Base-by-base conservation (phyloP, 768 basidiomycete species). In the Infundibulicybe gibba region DNA sequence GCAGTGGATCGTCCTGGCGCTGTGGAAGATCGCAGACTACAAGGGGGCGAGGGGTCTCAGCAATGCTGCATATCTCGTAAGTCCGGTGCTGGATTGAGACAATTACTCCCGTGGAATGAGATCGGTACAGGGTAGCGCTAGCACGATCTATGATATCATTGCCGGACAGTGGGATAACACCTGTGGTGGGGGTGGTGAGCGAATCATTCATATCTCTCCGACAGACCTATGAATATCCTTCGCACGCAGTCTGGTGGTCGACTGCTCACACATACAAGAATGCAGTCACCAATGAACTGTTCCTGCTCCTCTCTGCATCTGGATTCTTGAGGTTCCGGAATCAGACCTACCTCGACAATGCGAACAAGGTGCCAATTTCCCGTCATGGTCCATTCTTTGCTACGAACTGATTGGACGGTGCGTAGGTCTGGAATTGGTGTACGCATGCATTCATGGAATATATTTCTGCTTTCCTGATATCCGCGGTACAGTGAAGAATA, bases 1-100 rank as follows among this genome's bases (percentile, higher is more conserved):
- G 25, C 20, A 81, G 78, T 82, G 80, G 79, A 61, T 79, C 33
- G 72, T 80, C 31, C 59, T 80, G n/a, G 68, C 76, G 8, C 57
- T 79, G 8, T 80, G 77, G 79, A 81, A 79, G 60, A 75, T 81
- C 6, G 72, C 65, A 0, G 79, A 82, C 54, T 81, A 79, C 60
- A 75, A 74, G 52, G 57, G 53, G 15, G 59, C 60, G 14, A 64
- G 70, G 41, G 74, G 75, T 19, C 50, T 61, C 57, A 65, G 56
- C 42, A 55, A 50, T 33, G 47, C 52, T 3, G 55, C 61, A 16
- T 68, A 64, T 54, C 40, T 64, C 20, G 62, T 69, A 48, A 55
- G 62, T 49, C 40, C 16, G 17, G 2, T 9, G n/a, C 5, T 35
- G 2, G 17, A 14, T 13, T 11, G 6, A 20, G n/a, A 0, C n/a